These are phyloP conservation scores for Cryphonectria parasitica DNA, from an alignment of 2,329 filamentous ascomycete genomes.

Conservation along the genomic window DNA sequence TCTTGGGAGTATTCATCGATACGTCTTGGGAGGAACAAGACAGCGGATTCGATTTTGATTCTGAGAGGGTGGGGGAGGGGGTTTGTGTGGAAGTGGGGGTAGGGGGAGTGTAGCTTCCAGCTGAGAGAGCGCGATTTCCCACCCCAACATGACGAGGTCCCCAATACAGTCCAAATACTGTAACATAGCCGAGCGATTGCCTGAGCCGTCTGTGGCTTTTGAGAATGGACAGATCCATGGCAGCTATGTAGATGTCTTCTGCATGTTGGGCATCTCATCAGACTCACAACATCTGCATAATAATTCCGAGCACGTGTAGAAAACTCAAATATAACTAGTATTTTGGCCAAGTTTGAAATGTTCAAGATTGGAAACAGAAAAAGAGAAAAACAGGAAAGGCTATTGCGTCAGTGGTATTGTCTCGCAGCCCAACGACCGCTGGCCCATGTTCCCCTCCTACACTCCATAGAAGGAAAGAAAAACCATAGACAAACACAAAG, in stretches of 20 bases:
- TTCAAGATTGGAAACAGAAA: background rate
- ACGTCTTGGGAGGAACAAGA: too few relatives aligned
- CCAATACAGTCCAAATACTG: too few relatives aligned
- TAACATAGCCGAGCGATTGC: too few relatives aligned
- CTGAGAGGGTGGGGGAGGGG: too few relatives aligned
- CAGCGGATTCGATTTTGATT: too few relatives aligned
- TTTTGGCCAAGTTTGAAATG: background rate
- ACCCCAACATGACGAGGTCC: too few relatives aligned
- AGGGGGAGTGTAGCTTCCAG: too few relatives aligned
- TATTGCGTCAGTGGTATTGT: slow-evolving; percentile 13
- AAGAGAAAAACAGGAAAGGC: background rate
- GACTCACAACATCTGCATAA: background rate
- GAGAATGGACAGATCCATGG: background rate
- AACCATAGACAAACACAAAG: background rate
- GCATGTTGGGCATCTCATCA: background rate
- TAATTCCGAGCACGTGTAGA: background rate
- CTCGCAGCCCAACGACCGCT: slow-evolving; percentile 2
- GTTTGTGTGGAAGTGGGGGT: too few relatives aligned
- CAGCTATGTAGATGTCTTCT: background rate
- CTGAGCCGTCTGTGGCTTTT: background rate
- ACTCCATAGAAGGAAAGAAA: background rate
- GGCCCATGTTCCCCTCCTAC: background rate
- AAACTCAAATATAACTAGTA: background rate
- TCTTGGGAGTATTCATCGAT: too few relatives aligned
- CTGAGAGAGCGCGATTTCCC: too few relatives aligned